These are phyloP conservation scores for Collybiopsis confluens DNA, from an alignment of 768 basidiomycete species.

Conservation along the genomic window DNA sequence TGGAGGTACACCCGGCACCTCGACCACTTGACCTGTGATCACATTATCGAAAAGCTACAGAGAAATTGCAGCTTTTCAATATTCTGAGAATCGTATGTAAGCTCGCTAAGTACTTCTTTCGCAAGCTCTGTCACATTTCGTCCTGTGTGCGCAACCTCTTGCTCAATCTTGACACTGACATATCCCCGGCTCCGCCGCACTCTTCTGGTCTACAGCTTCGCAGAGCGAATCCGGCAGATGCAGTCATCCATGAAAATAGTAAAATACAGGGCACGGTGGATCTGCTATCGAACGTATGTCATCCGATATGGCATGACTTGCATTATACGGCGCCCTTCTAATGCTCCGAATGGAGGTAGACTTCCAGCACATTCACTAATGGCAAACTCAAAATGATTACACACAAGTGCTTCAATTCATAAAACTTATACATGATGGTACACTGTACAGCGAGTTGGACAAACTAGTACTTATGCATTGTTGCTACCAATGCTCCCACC, in stretches of 20 bases:
- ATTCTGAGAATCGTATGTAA: neutral
- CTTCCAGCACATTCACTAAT: no score
- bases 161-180: neutral
- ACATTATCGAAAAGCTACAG: neutral
- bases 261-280: neutral
- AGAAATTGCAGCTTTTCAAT: neutral
- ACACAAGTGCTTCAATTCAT: no score
- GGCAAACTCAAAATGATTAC: no score
- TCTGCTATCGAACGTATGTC: neutral
- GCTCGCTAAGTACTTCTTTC: neutral
- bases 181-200: neutral
- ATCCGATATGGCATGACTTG: constrained; percentile 2
- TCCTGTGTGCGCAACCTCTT: neutral
- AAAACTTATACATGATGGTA: no score
- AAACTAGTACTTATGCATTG: no score
- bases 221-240: neutral
- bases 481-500: no score
- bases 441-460: no score
- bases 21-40: neutral
- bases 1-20: constrained; percentile 1
- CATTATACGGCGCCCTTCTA: no score
- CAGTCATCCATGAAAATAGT: constrained; percentile 7
- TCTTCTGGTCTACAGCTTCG: neutral
- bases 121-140: neutral
- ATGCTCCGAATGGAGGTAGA: no score